Evolutionary conservation across 495 filamentous ascomycete species (phyloP), one percentile per base, ranked within the genome.

Genomic region (Beverwykella pulmonaria): DNA sequence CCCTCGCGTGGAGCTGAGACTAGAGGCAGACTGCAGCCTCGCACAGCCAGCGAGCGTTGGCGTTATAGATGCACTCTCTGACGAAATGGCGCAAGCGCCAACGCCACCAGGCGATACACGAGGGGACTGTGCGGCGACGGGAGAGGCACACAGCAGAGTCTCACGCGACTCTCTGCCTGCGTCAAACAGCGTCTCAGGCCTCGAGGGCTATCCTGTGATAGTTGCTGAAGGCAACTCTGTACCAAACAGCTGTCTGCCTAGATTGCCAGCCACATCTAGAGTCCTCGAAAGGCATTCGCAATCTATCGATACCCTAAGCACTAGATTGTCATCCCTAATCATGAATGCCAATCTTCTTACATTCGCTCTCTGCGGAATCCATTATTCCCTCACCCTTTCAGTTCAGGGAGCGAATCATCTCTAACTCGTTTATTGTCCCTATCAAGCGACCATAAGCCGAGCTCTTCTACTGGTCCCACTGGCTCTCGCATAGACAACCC

Each of bases 31-130:
- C 5, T 34, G 32, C 32, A 34, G 32, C 32, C 32, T 34, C 32
- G 32, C 32, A 34, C 32, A 34, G 32, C 32, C 32, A 34, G 32
- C 32, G 32, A 12, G 32, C 32, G 12, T 12, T 34, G 32, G 32
- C 32, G 12, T 12, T 34, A 12, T 34, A 7, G 17, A 23, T 19
- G 46, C 17, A 23, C 46, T 19, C 46, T 7, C 22, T 48, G 15
- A 48, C 22, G n/a, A 29, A 52, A 52, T 52, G 39, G 48, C 48
- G 48, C 48, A 29, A 52, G 48, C 26, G 19, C 48, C 9, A 52
- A 52, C 8, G 48, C 26, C 48, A 22, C 48, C n/a, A 23, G 22
- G 20, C 48, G 26, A 52, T 25, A 52, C 19, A 4, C 39, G 39
- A 44, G 39, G 39, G 39, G 15, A 44, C 39, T 15, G 39, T 44